These are phyloP conservation scores for Cyberlindnera lachancei DNA, from an alignment of 805 yeast genomes.

Conservation along the genomic window DNA sequence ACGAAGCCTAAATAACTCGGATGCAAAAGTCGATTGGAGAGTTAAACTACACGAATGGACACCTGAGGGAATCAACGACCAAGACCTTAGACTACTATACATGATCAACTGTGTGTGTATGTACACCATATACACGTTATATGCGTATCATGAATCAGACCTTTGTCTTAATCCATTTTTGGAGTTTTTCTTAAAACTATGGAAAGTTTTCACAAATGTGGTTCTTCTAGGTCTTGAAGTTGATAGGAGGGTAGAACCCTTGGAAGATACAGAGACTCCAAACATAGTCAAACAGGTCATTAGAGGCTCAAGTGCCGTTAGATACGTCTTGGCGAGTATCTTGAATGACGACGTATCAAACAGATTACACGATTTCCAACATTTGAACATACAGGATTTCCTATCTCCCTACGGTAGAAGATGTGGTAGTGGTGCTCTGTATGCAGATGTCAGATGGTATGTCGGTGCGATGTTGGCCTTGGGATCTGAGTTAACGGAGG, in stretches of 20 bases:
- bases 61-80: constrained; percentile 27
- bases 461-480: constrained; percentile 47
- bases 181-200: constrained; percentile 45
- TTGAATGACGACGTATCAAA: constrained; percentile 40
- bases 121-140: constrained; percentile 37
- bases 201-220: constrained; percentile 61
- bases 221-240: constrained; percentile 54
- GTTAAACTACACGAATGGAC: constrained; percentile 28
- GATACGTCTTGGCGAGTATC: constrained; percentile 55
- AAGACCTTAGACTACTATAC: constrained; percentile 38
- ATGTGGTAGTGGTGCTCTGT: constrained; percentile 50
- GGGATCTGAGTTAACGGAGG: constrained; percentile 39
- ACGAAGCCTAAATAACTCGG: constrained; percentile 34
- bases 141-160: constrained; percentile 27
- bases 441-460: constrained; percentile 49
- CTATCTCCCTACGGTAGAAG: constrained; percentile 63
- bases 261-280: constrained; percentile 29
- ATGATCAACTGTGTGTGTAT: constrained; percentile 36
- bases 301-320: constrained; percentile 56
- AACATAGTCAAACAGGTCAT: constrained; percentile 39
- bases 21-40: constrained; percentile 27
- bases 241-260: constrained; percentile 43
- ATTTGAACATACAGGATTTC: constrained; percentile 51
- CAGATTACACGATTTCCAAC: constrained; percentile 47
- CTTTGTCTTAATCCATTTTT: constrained; percentile 55